These are phyloP conservation scores for Melastoma candidum DNA, from an alignment of 441 rosid genomes.

Conservation along the genomic window DNA sequence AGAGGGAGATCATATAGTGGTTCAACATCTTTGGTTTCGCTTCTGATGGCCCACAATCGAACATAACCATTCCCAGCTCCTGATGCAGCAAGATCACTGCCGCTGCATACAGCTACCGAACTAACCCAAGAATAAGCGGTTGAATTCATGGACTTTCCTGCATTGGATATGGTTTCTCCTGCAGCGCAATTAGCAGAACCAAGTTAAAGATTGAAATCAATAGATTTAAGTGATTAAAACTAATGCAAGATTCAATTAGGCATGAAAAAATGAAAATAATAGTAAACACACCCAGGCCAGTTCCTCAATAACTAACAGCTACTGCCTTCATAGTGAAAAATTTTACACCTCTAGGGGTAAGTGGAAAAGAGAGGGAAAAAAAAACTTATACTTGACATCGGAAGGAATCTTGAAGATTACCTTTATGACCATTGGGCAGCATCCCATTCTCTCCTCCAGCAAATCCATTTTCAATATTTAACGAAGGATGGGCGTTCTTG, in stretches of 20 bases:
- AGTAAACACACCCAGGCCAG: too few relatives aligned
- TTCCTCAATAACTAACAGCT: too few relatives aligned
- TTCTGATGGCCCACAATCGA: conserved; percentile 59
- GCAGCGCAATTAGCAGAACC: conserved; percentile 3
- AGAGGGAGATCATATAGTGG: conserved; percentile 61
- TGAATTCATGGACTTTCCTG: conserved; percentile 19
- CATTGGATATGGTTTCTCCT: conserved; percentile 34
- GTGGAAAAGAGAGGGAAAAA: too few relatives aligned
- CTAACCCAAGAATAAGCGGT: conserved; percentile 80
- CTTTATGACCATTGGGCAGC: conserved; percentile 29
- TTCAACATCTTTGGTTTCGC: conserved; percentile 35
- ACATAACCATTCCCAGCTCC: conserved; percentile 93
- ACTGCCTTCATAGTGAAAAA: too few relatives aligned
- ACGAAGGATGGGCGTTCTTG: conserved; percentile 63
- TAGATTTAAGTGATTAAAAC: too few relatives aligned
- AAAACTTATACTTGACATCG: not conserved
- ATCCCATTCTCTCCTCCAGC: conserved; percentile 20
- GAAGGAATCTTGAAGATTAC: conserved; percentile 11
- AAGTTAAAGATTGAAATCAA: not conserved
- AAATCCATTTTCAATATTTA: conserved; percentile 14
- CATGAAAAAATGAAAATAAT: too few relatives aligned
- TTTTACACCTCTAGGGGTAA: too few relatives aligned
- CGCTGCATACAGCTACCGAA: conserved; percentile 64
- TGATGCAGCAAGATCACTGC: conserved; percentile 90
- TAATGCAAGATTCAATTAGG: too few relatives aligned